Percentiles rank a stretch among this genome's conserved stretches.
Conservation (phyloP, 2,329 filamentous ascomycete species). For the Cercospora sp. region DNA sequence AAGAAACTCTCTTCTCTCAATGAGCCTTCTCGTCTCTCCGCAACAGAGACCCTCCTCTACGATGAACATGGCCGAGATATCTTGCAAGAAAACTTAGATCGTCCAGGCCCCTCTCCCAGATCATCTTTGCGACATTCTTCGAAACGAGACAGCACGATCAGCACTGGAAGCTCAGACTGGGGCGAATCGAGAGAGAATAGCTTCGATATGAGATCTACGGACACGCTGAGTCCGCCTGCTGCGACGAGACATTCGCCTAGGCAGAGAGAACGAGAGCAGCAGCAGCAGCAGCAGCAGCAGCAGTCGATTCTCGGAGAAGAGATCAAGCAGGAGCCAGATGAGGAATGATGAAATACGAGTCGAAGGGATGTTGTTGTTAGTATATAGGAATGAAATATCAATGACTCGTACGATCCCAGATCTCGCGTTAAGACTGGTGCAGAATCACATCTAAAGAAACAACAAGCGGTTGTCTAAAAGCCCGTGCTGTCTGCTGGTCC, state of each 20-base stretch:
- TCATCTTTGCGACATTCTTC: conserved; percentile 12
- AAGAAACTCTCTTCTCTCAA: conserved; percentile 23
- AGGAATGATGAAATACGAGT: neutral
- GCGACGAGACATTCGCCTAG: conserved; percentile 1
- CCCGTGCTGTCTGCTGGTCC: neutral
- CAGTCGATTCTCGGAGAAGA: neutral
- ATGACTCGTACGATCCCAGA: neutral
- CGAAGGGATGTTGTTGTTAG: neutral
- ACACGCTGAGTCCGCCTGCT: neutral
- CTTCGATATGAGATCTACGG: conserved; percentile 20
- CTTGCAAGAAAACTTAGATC: neutral
- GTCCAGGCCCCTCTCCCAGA: neutral
- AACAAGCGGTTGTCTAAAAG: neutral
- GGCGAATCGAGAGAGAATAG: conserved; percentile 14
- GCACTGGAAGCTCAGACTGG: conserved; percentile 21
- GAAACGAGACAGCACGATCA: conserved; percentile 27
- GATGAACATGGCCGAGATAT: conserved; percentile 18
- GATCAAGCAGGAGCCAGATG: conserved; percentile 13
- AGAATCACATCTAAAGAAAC: neutral
- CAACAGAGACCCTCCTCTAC: conserved; percentile 34
- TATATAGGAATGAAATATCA: neutral
- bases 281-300: conserved; percentile 2
- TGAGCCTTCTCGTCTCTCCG: conserved; percentile 31
- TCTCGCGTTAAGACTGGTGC: neutral
- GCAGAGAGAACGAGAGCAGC: neutral